Evolutionary conservation across 2,329 filamentous ascomycete genomes (phyloP).

Genomic region (Huntiella omanensis): DNA sequence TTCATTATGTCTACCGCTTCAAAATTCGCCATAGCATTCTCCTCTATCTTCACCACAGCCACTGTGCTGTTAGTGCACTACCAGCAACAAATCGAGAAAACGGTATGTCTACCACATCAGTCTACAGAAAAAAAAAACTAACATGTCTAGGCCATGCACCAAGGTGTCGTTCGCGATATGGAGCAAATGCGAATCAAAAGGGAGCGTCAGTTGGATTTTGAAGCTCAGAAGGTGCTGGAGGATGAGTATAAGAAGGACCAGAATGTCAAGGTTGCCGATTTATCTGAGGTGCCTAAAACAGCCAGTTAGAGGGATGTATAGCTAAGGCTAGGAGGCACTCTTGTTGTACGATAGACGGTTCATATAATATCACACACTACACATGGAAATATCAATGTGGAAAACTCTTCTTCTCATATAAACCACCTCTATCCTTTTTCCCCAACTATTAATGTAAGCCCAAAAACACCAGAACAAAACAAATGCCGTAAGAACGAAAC

Average conservation of each 20-base stretch:
- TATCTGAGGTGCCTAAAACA: slow-evolving; percentile 6
- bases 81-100: slow-evolving; percentile 66
- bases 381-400: background rate
- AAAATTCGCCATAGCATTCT: slow-evolving; percentile 65
- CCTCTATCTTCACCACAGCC: slow-evolving; percentile 53
- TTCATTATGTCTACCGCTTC: slow-evolving; percentile 68
- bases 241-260: slow-evolving; percentile 82
- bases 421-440: background rate
- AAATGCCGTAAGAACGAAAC: background rate
- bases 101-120: slow-evolving; percentile 31
- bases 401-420: background rate
- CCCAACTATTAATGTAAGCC: background rate
- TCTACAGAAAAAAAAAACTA: background rate
- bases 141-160: slow-evolving; percentile 64
- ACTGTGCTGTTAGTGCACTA: slow-evolving; percentile 81
- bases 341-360: background rate
- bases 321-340: background rate
- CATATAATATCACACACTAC: background rate
- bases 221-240: slow-evolving; percentile 71
- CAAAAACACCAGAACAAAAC: background rate
- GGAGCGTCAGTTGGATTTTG: slow-evolving; percentile 86
- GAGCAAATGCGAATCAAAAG: slow-evolving; percentile 80
- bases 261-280: slow-evolving; percentile 32
- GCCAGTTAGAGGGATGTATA: background rate
- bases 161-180: slow-evolving; percentile 83